Conservation (phyloP, 1,284 basidiomycete genomes). For the Waitea zeae region DNA sequence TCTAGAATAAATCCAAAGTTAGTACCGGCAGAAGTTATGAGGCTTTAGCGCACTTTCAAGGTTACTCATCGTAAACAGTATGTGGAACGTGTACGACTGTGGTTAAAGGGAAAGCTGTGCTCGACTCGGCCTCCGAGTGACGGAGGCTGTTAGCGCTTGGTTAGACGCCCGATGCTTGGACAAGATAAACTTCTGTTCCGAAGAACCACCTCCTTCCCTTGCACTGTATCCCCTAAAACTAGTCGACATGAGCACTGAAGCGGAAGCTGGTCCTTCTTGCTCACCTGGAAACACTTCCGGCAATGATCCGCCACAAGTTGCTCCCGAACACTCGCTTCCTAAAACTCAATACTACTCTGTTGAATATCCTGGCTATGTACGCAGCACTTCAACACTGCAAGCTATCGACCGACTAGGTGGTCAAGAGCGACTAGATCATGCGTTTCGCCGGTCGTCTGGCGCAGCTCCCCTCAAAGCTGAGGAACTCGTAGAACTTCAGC, state of each 20-base stretch:
- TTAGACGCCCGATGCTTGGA: no score
- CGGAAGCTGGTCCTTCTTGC: no score
- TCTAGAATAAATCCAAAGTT: slow-evolving; percentile 34
- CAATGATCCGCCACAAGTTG: slow-evolving; percentile 9
- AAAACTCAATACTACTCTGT: slow-evolving; percentile 56
- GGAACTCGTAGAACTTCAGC: slow-evolving; percentile 52
- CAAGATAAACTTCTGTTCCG: no score
- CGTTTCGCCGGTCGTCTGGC: slow-evolving; percentile 59
- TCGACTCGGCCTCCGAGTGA: no score
- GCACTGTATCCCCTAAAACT: no score
- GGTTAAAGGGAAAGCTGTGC: no score
- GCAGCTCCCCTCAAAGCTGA: slow-evolving; percentile 39
- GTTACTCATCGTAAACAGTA: slow-evolving; percentile 80
- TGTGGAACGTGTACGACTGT: no score
- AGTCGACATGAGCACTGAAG: no score
- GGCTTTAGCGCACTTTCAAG: slow-evolving; percentile 58
- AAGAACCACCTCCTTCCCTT: no score
- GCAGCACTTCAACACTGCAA: slow-evolving; percentile 35
- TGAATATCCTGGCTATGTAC: slow-evolving; percentile 82
- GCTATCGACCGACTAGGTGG: slow-evolving; percentile 57
- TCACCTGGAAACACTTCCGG: no score
- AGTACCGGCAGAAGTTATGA: not conserved
- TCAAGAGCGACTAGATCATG: slow-evolving; percentile 47
- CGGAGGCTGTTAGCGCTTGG: no score
- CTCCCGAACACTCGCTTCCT: slow-evolving; percentile 34